These are phyloP conservation scores for Naganishia onofrii DNA, from an alignment of 768 basidiomycete genomes.

Conservation along the genomic window DNA sequence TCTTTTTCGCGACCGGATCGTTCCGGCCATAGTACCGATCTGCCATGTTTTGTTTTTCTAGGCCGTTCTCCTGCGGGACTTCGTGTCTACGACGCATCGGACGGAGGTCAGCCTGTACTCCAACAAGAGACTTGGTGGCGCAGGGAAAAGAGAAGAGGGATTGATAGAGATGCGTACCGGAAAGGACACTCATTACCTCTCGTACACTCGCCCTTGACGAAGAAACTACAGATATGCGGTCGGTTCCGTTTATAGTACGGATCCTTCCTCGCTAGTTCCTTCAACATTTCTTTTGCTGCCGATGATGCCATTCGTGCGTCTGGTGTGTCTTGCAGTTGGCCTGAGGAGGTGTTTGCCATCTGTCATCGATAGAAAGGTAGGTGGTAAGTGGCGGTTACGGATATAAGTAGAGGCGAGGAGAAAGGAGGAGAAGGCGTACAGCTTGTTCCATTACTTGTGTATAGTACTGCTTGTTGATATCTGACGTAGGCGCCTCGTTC, in stretches of 20 bases:
- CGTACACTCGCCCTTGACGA: constrained; percentile 88
- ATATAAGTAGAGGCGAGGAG: no score
- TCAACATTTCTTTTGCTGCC: constrained; percentile 94
- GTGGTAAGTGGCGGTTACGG: no score
- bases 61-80: constrained; percentile 73
- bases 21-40: constrained; percentile 90
- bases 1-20: constrained; percentile 92
- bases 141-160: no score
- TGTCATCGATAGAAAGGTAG: constrained; percentile 43
- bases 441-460: constrained; percentile 50
- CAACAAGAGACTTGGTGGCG: no score
- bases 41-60: constrained; percentile 87
- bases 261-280: constrained; percentile 87
- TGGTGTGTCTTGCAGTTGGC: constrained; percentile 32
- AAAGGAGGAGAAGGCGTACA: constrained; percentile 12
- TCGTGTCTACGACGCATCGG: constrained; percentile 65
- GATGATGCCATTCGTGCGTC: constrained; percentile 59
- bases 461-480: constrained; percentile 69
- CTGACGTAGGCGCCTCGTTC: constrained; percentile 88
- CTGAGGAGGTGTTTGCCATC: constrained; percentile 56
- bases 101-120: not conserved
- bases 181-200: constrained; percentile 91
- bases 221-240: constrained; percentile 92
- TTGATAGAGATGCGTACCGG: constrained; percentile 54
- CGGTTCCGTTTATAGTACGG: constrained; percentile 96